phyloP scores from a whole-genome alignment of 805 yeast genomes.

The Spathaspora sp. region DNA sequence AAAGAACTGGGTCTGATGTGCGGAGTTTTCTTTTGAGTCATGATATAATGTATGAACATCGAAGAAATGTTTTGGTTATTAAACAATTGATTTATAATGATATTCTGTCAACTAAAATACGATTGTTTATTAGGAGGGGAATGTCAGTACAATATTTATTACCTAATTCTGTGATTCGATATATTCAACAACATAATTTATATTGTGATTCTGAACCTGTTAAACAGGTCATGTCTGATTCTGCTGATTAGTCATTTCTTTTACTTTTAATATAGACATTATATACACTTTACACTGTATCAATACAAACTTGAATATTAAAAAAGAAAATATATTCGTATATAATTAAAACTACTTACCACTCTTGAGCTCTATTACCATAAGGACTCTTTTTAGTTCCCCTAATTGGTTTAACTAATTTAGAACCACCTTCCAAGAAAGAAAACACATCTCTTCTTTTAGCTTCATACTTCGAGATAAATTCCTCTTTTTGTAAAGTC shows the following conservation, averaged over 20 bases:
- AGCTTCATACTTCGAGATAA: constrained; percentile 69
- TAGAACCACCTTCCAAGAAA: constrained; percentile 88
- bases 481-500: constrained; percentile 84
- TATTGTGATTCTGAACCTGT: constrained; percentile 93
- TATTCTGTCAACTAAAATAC: constrained; percentile 90
- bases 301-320: background rate
- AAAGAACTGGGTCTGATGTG: constrained; percentile 95
- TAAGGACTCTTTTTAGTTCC: constrained; percentile 67
- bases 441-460: constrained; percentile 77
- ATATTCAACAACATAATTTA: constrained; percentile 87
- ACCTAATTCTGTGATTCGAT: constrained; percentile 92
- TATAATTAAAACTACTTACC: constrained; percentile 40
- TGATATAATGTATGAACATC: constrained; percentile 96
- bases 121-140: constrained; percentile 87
- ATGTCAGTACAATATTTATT: constrained; percentile 95
- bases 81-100: constrained; percentile 96
- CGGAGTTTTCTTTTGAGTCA: constrained; percentile 87
- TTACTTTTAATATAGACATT: background rate
- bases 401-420: constrained; percentile 57
- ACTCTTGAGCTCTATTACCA: constrained; percentile 71
- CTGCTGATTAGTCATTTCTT: constrained; percentile 15
- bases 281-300: background rate
- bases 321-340: background rate
- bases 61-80: constrained; percentile 88
- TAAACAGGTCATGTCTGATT: constrained; percentile 63